Evolutionary conservation across 495 filamentous ascomycete species (phyloP), one percentile per base, ranked within the genome.

Genomic region (Ascobolus immersus): DNA sequence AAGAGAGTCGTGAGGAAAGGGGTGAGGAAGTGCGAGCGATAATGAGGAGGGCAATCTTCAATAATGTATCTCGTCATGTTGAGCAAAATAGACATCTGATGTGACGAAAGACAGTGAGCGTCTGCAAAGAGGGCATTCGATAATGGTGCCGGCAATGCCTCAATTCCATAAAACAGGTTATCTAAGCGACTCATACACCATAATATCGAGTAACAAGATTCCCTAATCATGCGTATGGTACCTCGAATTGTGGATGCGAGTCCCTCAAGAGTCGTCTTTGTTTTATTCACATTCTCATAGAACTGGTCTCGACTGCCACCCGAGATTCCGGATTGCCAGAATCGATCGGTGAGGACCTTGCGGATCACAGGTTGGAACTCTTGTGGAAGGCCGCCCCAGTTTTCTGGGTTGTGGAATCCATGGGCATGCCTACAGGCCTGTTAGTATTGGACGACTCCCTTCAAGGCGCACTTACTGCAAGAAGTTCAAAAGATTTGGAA

Each of bases 291-390:
- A 26, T 73, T 65, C 26, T 86, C 77, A 52, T 92, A 94, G 47
- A 99, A 99, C 21, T 92, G 80, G 33, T 94, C 86, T 43, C 80
- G 74, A 42, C 75, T 93, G 17, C 90, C 86, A 40, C 65, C 75
- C 0, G 86, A 93, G 25, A 99, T 99, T 11, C 86, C 86, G 11
- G 84, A 76, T 62, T 99, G 86, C 86, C 86, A 99, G 47, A 99
- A 94, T 17, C 86, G 73, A 55, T 99, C 86, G 1, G 80, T 90
- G 12, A 99, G 56, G 29, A 93, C 77, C 4, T 77, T 69, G 21
- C 67, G 67, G 19, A 92, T 71, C 11, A 92, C 67, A 8, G 59
- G 55, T 36, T 64, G 71, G 63, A 84, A 73, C 25, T 92, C 78
- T 22, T 58, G 54, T 8, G 80, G 70, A n/a, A 91, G 54, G 26